A percentile compares a stretch with the other conserved stretches of the same genome.
Evolutionary conservation across 148 eudicot genomes (phyloP).

Genomic region (Fallopia convolvulus): DNA sequence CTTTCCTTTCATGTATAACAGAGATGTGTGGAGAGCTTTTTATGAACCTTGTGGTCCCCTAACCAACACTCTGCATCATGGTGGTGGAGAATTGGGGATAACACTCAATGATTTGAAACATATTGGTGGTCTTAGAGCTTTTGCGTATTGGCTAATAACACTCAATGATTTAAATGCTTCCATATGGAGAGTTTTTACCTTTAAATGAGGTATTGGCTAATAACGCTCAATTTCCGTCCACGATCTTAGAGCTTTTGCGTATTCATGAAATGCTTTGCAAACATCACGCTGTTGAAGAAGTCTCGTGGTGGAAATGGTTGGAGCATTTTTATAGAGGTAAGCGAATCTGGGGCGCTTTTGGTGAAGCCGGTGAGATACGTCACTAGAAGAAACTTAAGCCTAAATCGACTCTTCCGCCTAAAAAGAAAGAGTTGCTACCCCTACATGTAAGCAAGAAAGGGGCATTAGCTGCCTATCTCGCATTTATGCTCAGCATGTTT

Average conservation of each 20-base stretch:
- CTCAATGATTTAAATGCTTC: not conserved
- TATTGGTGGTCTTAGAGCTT: no score
- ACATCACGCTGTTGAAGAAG: not conserved
- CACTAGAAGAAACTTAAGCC: no score
- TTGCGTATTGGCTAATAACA: no score
- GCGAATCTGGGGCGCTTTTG: not conserved
- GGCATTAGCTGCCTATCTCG: no score
- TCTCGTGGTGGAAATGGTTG: not conserved
- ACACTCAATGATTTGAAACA: not conserved
- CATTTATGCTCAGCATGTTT: no score
- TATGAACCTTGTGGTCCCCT: not conserved
- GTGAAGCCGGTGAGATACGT: no score
- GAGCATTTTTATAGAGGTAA: not conserved
- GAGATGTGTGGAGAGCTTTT: not conserved
- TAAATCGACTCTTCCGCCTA: no score
- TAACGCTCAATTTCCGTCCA: not conserved
- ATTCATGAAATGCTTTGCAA: not conserved
- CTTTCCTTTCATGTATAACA: not conserved
- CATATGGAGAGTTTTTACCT: no score
- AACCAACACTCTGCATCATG: not conserved
- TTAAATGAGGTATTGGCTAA: not conserved
- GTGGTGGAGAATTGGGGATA: not conserved
- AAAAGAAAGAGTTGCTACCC: not conserved
- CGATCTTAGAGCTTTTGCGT: not conserved
- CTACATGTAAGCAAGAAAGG: no score